phyloP scores from a whole-genome alignment of 2,329 filamentous ascomycete species.

The Lachnum nothofagi region DNA sequence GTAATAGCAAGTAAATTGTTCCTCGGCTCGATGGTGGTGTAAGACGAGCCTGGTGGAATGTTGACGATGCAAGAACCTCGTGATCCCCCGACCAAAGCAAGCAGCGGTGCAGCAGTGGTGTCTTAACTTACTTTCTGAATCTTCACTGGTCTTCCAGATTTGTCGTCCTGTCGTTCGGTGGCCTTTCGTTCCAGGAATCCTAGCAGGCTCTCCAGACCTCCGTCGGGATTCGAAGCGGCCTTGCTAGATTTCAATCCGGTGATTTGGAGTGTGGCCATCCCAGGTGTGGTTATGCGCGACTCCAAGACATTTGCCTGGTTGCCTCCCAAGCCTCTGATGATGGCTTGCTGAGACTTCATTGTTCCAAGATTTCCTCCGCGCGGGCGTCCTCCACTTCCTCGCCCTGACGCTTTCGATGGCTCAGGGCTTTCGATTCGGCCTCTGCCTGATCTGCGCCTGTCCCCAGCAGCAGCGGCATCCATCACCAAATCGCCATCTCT shows the following conservation, averaged over 20 bases:
- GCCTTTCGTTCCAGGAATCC: slow-evolving; percentile 69
- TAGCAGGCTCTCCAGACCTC: slow-evolving; percentile 60
- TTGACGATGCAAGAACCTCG: slow-evolving; percentile 31
- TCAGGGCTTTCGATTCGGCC: slow-evolving; percentile 17
- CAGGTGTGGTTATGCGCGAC: slow-evolving; percentile 24
- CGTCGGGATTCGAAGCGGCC: slow-evolving; percentile 59
- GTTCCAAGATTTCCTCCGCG: slow-evolving; percentile 31
- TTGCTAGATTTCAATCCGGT: slow-evolving; percentile 64
- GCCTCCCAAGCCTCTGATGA: slow-evolving; percentile 37
- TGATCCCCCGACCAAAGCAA: slow-evolving; percentile 40
- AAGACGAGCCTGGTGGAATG: slow-evolving; percentile 39
- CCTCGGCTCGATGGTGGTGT: slow-evolving; percentile 29
- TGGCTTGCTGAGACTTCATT: slow-evolving; percentile 25
- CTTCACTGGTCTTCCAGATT: slow-evolving; percentile 46
- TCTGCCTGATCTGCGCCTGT: slow-evolving; percentile 25
- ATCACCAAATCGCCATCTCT: slow-evolving; percentile 59
- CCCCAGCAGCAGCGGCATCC: slow-evolving; percentile 39
- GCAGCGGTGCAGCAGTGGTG: too few relatives aligned
- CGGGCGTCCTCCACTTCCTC: slow-evolving; percentile 29
- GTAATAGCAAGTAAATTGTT: slow-evolving; percentile 23
- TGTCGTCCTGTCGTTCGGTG: slow-evolving; percentile 43
- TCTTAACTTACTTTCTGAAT: slow-evolving; percentile 73
- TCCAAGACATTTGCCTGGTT: slow-evolving; percentile 29
- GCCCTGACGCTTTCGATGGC: slow-evolving; percentile 20
- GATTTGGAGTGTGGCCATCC: slow-evolving; percentile 38